Evolutionary conservation across 2,329 filamentous ascomycete species (phyloP).

Genomic region (Amphichorda felina): DNA sequence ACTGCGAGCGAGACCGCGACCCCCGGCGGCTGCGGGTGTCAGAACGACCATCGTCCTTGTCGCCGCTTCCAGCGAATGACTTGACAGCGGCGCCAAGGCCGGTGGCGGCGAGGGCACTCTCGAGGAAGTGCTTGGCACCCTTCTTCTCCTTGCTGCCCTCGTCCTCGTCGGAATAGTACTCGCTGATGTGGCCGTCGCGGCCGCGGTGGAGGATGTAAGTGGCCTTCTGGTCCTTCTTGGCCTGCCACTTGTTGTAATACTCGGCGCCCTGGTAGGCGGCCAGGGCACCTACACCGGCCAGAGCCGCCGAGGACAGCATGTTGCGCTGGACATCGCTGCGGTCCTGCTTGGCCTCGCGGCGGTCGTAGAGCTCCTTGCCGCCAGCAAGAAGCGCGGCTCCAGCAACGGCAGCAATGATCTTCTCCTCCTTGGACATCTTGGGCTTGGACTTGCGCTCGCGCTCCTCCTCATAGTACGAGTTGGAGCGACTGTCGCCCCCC

Average conservation of each 20-base stretch:
- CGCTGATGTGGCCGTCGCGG: conserved; percentile 36
- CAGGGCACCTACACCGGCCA: conserved; percentile 52
- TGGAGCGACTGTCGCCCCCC: conserved; percentile 33
- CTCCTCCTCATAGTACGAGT: conserved; percentile 46
- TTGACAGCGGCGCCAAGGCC: conserved; percentile 51
- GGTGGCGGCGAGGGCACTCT: conserved; percentile 49
- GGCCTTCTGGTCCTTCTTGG: conserved; percentile 43
- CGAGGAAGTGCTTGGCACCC: conserved; percentile 52
- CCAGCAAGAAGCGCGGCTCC: conserved; percentile 53
- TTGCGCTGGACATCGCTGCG: conserved; percentile 42
- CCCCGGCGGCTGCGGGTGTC: conserved; percentile 37
- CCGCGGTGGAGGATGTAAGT: conserved; percentile 40
- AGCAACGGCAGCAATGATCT: conserved; percentile 54
- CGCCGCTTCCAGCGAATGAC: conserved; percentile 38
- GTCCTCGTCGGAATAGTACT: conserved; percentile 48
- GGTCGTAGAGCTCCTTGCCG: conserved; percentile 55
- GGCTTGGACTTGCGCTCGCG: conserved; percentile 29
- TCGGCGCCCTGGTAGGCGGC: conserved; percentile 54
- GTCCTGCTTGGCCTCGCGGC: conserved; percentile 42
- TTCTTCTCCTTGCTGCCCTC: conserved; percentile 42
- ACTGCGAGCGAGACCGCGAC: conserved; percentile 41
- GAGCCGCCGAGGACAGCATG: conserved; percentile 43
- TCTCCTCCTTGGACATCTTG: conserved; percentile 50
- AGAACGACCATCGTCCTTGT: conserved; percentile 25
- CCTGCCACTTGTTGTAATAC: conserved; percentile 47